Percentiles rank a stretch among this genome's conserved stretches.
Conservation (phyloP, 495 filamentous ascomycete species). For the Penicillium malachiteum region DNA sequence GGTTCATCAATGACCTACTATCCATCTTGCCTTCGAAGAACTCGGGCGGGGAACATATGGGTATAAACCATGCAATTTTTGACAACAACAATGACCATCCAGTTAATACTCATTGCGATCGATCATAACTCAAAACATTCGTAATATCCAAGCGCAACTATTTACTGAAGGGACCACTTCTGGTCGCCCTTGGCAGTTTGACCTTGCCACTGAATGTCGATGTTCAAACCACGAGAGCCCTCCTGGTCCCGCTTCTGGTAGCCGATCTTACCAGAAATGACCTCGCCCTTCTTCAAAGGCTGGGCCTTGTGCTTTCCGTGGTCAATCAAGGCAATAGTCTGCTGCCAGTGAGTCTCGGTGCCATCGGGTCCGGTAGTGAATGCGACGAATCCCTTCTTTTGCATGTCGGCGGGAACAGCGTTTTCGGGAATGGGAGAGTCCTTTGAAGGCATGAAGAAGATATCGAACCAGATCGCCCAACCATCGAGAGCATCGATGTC, state of each 20-base stretch:
- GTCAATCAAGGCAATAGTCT: conserved; percentile 48
- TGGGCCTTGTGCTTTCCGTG: conserved; percentile 32
- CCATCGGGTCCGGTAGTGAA: conserved; percentile 55
- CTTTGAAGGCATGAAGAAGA: conserved; percentile 56
- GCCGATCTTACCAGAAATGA: conserved; percentile 45
- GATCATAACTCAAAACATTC: conserved; percentile 4
- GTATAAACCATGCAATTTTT: too few relatives aligned
- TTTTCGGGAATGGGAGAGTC: conserved; percentile 44
- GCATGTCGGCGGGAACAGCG: conserved; percentile 40
- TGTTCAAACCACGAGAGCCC: conserved; percentile 46
- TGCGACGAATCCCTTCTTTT: conserved; percentile 48
- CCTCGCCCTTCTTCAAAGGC: conserved; percentile 50
- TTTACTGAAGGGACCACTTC: conserved; percentile 38
- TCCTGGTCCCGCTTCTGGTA: conserved; percentile 48
- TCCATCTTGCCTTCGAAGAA: not conserved
- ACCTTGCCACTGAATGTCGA: conserved; percentile 48
- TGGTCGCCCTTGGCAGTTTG: conserved; percentile 34
- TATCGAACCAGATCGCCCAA: conserved; percentile 65
- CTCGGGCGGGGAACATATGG: too few relatives aligned
- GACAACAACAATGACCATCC: too few relatives aligned
- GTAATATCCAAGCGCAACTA: not conserved
- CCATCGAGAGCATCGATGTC: conserved; percentile 59
- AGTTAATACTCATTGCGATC: not conserved
- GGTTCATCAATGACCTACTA: not conserved
- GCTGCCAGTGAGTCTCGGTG: conserved; percentile 56